Base-by-base conservation (phyloP, 306 rosid species). In the Corylus avellana region DNA sequence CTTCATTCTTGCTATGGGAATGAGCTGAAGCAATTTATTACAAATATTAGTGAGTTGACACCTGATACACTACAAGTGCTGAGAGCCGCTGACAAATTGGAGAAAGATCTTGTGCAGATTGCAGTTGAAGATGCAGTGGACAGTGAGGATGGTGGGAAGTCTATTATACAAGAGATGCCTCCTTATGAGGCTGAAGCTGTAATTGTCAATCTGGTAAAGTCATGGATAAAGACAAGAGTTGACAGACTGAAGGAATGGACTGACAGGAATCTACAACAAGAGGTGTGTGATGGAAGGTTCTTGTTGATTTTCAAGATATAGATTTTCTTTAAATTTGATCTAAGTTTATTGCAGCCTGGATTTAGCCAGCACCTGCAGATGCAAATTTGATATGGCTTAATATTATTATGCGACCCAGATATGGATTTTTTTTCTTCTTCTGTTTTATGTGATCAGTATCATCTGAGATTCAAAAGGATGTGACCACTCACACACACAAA, bases 91-190 rank as follows among this genome's bases (percentile, higher is more conserved):
- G 97, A 92, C 87, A 95, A 90, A 80, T 85, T 95, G 87, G 99
- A 95, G 91, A 95, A 90, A 83, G 95, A 89, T 88, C 93, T 95
- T 51, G 99, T 92, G 80, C 98, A 91, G 90, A 95, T 95, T 78
- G 97, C 99, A 29, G 99, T 95, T 16, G 92, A 82, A 84, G 98
- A 92, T 87, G 89, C 94, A 32, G 98, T 82, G 46, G 97, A 95
- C 58, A 93, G 99, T 74, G 99, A 95, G 78, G 99, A 95, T 85
- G 99, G 99, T 20, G 99, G 99, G 29, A 95, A 90, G 83, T 92
- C 97, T 74, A 82, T 95, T 73, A 91, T 95, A 70, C 87, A 83
- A 86, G 96, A 93, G 94, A 95, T 95, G 98, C 96, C 93, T 77
- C 99, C 99, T 73, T 95, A 87, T 1, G 99, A 95, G 84, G 94